Evolutionary conservation across 2,329 filamentous ascomycete species (phyloP), one percentile per base, ranked within the genome.

Genomic region (Raffaelea arxii): DNA sequence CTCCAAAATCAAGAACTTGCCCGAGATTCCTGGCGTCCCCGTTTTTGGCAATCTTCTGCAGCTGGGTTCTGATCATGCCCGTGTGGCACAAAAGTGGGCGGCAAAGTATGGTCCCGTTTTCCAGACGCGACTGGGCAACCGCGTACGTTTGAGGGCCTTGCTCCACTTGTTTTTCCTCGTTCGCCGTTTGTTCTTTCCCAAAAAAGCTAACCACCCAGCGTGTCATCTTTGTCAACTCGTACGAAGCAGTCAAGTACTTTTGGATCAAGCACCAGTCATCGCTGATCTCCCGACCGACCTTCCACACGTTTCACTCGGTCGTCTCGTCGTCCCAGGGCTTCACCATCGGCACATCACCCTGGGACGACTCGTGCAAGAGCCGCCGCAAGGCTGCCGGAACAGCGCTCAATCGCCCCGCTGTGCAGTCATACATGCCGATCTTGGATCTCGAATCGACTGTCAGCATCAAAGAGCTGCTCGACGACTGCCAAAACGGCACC

Each of bases 261-360:
- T 90, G 85, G 81, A 84, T 89, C 60, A 84, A 79, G 10, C 82
- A 91, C 55, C 85, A 89, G 56, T 86, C 84, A 0, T 74, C 85
- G 1, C 67, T 90, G 48, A 87, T 89, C 56, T 89, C 84, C 1
- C 77, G 86, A 2, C 86, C 86, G 0, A 86, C 73, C 22, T 77
- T 89, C 41, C 84, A 91, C 62, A 91, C 86, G 1, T 91, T 90
- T 62, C 86, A 90, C 63, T 84, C 75, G 5, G 82, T 90, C 4
- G 82, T 89, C 3, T 88, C 84, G 2, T 78, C 73, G 27, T 86
- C 82, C 0, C 82, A 88, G 54, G 85, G 85, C 6, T 85, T 88
- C 62, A 91, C 86, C 0, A 88, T 92, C 50, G 86, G 86, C 2
- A 88, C 86, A 0, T 89, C 84, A 0, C 86, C 86, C 0, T 92